These are phyloP conservation scores for Letharia lupina DNA, from an alignment of 495 filamentous ascomycete genomes.

Conservation along the genomic window DNA sequence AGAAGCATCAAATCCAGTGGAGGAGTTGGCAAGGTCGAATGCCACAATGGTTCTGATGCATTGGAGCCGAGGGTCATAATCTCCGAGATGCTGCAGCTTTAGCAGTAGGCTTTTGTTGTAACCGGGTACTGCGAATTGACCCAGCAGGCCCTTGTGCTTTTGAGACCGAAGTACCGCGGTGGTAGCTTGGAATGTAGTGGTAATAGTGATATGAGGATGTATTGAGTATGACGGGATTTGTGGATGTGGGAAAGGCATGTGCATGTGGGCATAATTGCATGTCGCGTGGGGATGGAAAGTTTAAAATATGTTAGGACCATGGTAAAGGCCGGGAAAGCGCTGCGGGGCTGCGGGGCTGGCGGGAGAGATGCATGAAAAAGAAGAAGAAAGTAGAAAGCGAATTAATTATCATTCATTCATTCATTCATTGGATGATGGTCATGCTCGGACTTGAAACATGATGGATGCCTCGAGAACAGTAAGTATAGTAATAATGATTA, in stretches of 20 bases:
- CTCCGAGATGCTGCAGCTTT: neutral
- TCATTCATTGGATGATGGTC: no score
- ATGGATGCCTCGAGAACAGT: no score
- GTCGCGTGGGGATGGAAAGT: neutral
- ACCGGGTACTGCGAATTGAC: neutral
- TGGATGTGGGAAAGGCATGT: neutral
- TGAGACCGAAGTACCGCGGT: conserved; percentile 3
- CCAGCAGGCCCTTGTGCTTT: neutral
- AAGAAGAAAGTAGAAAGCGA: neutral
- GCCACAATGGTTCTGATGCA: neutral
- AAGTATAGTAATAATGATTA: no score
- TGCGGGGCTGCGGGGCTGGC: neutral
- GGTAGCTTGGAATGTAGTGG: neutral
- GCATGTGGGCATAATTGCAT: neutral
- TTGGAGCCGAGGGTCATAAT: neutral
- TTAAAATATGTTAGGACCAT: neutral
- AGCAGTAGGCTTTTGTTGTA: neutral
- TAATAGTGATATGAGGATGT: neutral
- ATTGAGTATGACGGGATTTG: neutral
- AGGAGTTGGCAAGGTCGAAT: neutral
- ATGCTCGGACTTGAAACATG: no score
- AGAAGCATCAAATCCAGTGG: neutral
- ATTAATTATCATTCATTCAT: neutral
- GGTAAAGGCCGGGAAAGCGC: neutral
- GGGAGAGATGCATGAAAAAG: neutral